These are phyloP conservation scores for Tuber calosporum DNA, from an alignment of 495 filamentous ascomycete genomes.

Conservation along the genomic window DNA sequence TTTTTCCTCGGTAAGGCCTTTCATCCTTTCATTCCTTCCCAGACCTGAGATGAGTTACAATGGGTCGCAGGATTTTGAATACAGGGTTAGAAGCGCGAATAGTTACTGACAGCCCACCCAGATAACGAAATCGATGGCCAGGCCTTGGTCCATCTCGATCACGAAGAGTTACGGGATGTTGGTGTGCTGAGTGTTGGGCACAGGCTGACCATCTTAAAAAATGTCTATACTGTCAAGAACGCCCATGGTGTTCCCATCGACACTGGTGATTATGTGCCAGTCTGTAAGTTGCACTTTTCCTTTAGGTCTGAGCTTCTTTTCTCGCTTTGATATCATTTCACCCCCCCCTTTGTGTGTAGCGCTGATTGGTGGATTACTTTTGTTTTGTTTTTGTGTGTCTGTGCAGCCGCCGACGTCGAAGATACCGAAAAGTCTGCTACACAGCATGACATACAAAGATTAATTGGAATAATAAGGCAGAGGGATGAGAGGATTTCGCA, in stretches of 20 bases:
- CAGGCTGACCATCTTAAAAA: conserved; percentile 87
- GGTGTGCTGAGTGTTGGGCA: conserved; percentile 87
- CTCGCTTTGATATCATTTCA: conserved; percentile 19
- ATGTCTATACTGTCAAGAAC: conserved; percentile 88
- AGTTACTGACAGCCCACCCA: conserved; percentile 41
- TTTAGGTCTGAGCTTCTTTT: conserved; percentile 13
- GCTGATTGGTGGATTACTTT: conserved; percentile 28
- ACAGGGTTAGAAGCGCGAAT: conserved; percentile 15
- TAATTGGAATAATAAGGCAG: conserved; percentile 76
- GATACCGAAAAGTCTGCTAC: conserved; percentile 76
- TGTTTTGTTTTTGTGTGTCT: conserved; percentile 6
- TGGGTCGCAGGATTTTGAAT: conserved; percentile 14
- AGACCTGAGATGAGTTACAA: conserved; percentile 30
- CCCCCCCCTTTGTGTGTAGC: conserved; percentile 12
- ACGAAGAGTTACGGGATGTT: conserved; percentile 92
- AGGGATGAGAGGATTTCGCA: conserved; percentile 79
- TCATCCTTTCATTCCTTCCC: conserved; percentile 24
- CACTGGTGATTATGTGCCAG: conserved; percentile 84
- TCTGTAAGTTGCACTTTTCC: conserved; percentile 57
- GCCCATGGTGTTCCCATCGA: conserved; percentile 86
- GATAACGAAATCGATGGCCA: conserved; percentile 93
- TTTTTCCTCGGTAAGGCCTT: conserved; percentile 52
- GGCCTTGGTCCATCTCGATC: conserved; percentile 76
- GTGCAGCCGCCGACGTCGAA: conserved; percentile 76
- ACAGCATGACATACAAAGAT: conserved; percentile 78